Conservation (phyloP, 441 rosid species). For the Erysimum pusillum region DNA sequence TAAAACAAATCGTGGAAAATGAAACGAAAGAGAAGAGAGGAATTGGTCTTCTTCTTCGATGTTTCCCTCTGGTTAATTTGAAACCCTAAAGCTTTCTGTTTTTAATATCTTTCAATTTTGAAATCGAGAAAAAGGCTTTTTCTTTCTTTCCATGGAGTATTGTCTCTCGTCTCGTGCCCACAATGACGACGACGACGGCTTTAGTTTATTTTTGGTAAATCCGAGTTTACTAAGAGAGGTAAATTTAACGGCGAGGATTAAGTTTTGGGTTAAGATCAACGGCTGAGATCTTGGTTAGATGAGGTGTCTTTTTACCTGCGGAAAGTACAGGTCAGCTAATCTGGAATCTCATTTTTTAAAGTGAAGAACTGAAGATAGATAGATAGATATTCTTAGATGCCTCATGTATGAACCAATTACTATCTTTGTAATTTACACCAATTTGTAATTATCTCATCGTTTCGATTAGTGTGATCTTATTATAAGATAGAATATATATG, state of each 20-base stretch:
- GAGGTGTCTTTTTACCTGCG: slow-evolving; percentile 43
- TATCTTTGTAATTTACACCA: slow-evolving; percentile 21
- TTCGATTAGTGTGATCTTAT: slow-evolving; percentile 22
- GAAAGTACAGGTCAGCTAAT: slow-evolving; percentile 44
- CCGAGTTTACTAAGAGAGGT: slow-evolving; percentile 21
- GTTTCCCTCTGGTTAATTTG: slow-evolving; percentile 34
- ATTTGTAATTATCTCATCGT: slow-evolving; percentile 33
- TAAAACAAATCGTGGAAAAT: slow-evolving; percentile 17
- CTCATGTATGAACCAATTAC: slow-evolving; percentile 37
- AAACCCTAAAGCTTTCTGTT: slow-evolving; percentile 37
- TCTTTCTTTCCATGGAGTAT: slow-evolving; percentile 23
- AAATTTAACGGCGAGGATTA: slow-evolving; percentile 26
- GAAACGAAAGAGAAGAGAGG: slow-evolving; percentile 25
- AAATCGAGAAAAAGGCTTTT: slow-evolving; percentile 6
- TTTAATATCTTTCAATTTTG: slow-evolving; percentile 18
- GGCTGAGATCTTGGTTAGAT: slow-evolving; percentile 39
- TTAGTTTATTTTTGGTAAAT: slow-evolving; percentile 36
- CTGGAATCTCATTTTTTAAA: slow-evolving; percentile 19
- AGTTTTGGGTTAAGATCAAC: neutral
- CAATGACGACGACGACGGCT: slow-evolving; percentile 2
- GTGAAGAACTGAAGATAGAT: neutral
- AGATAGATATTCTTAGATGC: slow-evolving; percentile 27
- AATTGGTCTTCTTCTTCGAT: slow-evolving; percentile 14
- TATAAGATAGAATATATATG: neutral
- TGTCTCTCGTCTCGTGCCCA: slow-evolving; percentile 21